Evolutionary conservation across 1,284 basidiomycete species (phyloP).

Genomic region (Vanrija sp.): DNA sequence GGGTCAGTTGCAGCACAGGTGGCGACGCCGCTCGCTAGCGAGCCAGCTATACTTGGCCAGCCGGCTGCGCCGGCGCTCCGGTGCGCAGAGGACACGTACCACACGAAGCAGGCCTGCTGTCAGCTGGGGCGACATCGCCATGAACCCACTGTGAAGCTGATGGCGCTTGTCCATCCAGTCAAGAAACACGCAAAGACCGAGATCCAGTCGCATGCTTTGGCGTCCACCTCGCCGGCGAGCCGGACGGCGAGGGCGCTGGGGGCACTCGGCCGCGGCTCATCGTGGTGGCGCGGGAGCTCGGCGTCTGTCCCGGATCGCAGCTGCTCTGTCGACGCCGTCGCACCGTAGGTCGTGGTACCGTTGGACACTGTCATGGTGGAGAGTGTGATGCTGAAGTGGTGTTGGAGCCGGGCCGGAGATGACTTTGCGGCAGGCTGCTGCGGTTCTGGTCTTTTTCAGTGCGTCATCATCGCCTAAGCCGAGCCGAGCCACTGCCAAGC

Average conservation of each 20-base stretch:
- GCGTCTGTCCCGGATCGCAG: no score
- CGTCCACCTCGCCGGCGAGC: slow-evolving; percentile 59
- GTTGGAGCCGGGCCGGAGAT: no score
- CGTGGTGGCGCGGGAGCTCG: neutral
- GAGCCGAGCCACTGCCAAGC: neutral
- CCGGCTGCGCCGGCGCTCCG: neutral
- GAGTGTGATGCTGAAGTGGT: no score
- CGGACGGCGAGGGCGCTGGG: neutral
- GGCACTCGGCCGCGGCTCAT: neutral
- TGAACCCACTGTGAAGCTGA: slow-evolving; percentile 60
- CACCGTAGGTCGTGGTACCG: neutral
- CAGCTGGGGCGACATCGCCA: neutral
- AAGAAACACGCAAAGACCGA: slow-evolving; percentile 75
- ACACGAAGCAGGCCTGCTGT: neutral
- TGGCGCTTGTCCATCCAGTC: slow-evolving; percentile 73
- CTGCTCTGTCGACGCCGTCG: neutral
- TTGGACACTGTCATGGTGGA: no score
- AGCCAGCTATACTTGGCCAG: neutral
- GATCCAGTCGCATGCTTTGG: slow-evolving; percentile 56
- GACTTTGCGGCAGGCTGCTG: no score
- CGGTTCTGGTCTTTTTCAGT: no score
- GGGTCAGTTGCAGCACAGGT: neutral
- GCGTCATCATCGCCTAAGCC: no score
- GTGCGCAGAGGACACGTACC: neutral
- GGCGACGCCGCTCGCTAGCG: no score